These are phyloP conservation scores for Saururus chinensis DNA, from an alignment of 164 flowering plant species.

Conservation along the genomic window DNA sequence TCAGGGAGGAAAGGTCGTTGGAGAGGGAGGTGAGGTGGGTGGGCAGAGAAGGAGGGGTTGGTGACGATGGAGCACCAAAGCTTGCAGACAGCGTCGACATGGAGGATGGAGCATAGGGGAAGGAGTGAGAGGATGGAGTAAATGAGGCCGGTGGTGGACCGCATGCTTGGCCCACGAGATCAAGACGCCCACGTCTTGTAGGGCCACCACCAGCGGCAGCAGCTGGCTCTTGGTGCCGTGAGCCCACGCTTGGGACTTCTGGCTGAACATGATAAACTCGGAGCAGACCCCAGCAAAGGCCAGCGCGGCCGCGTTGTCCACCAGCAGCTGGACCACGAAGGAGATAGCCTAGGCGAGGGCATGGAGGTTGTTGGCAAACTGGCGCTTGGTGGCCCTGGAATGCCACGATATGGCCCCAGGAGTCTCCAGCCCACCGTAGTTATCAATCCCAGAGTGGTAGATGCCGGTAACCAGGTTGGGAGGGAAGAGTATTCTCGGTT, in stretches of 20 bases:
- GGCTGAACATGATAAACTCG: conserved; percentile 85
- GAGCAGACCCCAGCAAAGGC: conserved; percentile 37
- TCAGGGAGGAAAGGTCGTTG: too few relatives aligned
- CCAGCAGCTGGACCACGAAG: conserved; percentile 36
- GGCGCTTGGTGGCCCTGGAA: conserved; percentile 82
- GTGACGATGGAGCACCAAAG: too few relatives aligned
- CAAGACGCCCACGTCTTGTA: conserved; percentile 58
- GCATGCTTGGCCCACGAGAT: conserved; percentile 58
- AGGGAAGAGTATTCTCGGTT: too few relatives aligned
- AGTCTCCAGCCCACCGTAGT: conserved; percentile 62
- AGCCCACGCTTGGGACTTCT: conserved; percentile 94
- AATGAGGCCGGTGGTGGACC: conserved; percentile 66
- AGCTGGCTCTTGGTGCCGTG: conserved; percentile 64
- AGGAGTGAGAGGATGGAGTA: too few relatives aligned
- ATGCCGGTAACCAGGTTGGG: conserved; percentile 91
- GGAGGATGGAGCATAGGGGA: too few relatives aligned
- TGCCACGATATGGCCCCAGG: conserved; percentile 71
- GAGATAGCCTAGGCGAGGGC: conserved; percentile 47
- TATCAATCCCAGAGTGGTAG: too few relatives aligned
- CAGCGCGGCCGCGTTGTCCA: conserved; percentile 20
- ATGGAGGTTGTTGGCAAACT: conserved; percentile 71
- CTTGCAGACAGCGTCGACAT: too few relatives aligned
- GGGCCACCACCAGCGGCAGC: too few relatives aligned
- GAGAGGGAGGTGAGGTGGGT: too few relatives aligned
- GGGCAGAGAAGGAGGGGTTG: too few relatives aligned